phyloP scores from a whole-genome alignment of 2,329 filamentous ascomycete species.

The Hansfordia pulvinata region DNA sequence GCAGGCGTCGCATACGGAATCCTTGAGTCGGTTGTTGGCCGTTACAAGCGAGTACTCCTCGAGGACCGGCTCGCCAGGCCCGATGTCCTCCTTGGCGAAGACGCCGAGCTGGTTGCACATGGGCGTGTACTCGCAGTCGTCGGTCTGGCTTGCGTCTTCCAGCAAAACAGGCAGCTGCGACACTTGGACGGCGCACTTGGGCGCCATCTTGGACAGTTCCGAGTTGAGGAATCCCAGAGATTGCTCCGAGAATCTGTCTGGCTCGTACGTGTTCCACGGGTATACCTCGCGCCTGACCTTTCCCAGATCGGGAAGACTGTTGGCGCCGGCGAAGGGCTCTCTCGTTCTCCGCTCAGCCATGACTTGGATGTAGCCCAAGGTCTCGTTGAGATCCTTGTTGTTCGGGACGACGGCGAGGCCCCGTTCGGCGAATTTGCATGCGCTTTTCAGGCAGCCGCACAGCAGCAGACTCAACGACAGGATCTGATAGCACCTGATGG shows the following conservation, averaged over 20 bases:
- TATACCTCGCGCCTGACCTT: conserved; percentile 59
- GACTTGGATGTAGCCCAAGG: conserved; percentile 37
- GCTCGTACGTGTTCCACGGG: conserved; percentile 54
- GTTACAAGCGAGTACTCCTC: conserved; percentile 77
- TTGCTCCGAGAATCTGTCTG: conserved; percentile 56
- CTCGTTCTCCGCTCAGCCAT: conserved; percentile 35
- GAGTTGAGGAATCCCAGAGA: conserved; percentile 61
- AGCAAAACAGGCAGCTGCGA: conserved; percentile 63
- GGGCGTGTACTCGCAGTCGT: conserved; percentile 33
- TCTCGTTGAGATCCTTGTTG: conserved; percentile 40
- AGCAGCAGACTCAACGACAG: conserved; percentile 44
- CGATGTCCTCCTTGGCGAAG: conserved; percentile 74
- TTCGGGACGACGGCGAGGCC: conserved; percentile 41
- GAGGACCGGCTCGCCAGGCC: conserved; percentile 62
- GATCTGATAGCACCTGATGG: conserved; percentile 45
- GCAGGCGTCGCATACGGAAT: conserved; percentile 81
- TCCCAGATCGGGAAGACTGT: conserved; percentile 54
- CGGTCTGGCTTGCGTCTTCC: conserved; percentile 35
- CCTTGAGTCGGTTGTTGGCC: conserved; percentile 77
- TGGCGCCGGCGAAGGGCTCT: conserved; percentile 29
- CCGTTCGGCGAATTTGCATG: conserved; percentile 49
- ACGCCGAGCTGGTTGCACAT: conserved; percentile 73
- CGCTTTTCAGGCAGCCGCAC: conserved; percentile 56
- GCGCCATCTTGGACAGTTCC: conserved; percentile 54
- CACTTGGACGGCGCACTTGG: conserved; percentile 68